Evolutionary conservation across 768 basidiomycete genomes (phyloP).

Genomic region (Coprinellus micaceus): DNA sequence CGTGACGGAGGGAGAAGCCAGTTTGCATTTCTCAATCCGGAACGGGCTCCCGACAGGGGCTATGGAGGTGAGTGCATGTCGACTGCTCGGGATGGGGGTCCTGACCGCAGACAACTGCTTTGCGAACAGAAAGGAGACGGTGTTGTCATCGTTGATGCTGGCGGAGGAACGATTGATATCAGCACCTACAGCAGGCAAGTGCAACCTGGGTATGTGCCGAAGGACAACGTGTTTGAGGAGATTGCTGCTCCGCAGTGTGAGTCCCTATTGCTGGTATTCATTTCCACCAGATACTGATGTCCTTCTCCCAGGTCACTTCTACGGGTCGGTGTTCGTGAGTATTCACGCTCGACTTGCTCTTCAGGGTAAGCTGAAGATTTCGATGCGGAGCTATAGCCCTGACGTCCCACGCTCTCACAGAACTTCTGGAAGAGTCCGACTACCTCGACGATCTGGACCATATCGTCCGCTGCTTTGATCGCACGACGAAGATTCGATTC

Average conservation of each 20-base stretch:
- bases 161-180: slow-evolving; percentile 57
- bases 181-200: slow-evolving; percentile 42
- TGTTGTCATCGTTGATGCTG: slow-evolving; percentile 53
- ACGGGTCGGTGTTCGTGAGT: slow-evolving; percentile 48
- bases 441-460: slow-evolving; percentile 38
- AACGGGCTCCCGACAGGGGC: slow-evolving; percentile 1
- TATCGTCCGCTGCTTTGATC: slow-evolving; percentile 43
- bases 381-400: background rate
- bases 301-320: slow-evolving; percentile 34
- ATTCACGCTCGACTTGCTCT: slow-evolving; percentile 34
- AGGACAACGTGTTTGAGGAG: slow-evolving; percentile 37
- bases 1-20: slow-evolving; percentile 13
- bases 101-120: no score
- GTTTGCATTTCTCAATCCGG: slow-evolving; percentile 8
- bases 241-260: slow-evolving; percentile 43
- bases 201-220: slow-evolving; percentile 18
- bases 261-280: slow-evolving; percentile 6
- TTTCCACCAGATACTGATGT: background rate
- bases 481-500: slow-evolving; percentile 42
- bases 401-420: slow-evolving; percentile 19
- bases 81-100: no score
- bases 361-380: slow-evolving; percentile 15
- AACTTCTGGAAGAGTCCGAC: slow-evolving; percentile 34
- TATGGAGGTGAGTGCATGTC: slow-evolving; percentile 4
- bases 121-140: slow-evolving; percentile 42